Base-by-base conservation (phyloP, 1,139 yeast species). In the Saccharomycopsis phalli region DNA sequence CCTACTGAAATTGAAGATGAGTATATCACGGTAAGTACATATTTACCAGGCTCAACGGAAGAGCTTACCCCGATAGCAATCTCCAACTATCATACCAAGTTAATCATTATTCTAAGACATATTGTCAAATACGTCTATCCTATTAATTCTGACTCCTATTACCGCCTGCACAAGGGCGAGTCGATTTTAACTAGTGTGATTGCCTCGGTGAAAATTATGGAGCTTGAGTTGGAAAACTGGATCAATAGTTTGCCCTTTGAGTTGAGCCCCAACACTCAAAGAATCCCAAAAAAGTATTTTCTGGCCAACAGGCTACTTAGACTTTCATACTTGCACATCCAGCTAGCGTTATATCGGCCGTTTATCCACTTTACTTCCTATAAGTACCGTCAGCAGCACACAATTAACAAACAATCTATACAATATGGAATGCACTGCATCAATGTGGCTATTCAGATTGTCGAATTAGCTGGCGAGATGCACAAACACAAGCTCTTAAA, bases 1-100 rank as follows among this genome's bases (percentile, higher is more conserved):
- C 96, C 96, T 1, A 67, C 73, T 25, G 95, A 86, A 51, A 63
- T 86, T 36, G 94, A 86, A 51, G 96, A 87, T 56, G 95, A 86
- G 53, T 79, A 81, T 56, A 78, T 87, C 42, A 84, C 95, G 1
- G 75, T 80, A 39, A 68, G 66, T 10, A 74, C 69, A 1, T 75
- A 60, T 34, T 51, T 49, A 28, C 58, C 59, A n/a, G 28, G 31
- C 16, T 13, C 16, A 2, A 25, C 25, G 4, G 62, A 61, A 31
- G 61, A 71, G 42, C 58, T 84, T 27, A 77, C 93, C 1, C 79
- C 91, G 11, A 69, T 86, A 1, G 88, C 78, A 1, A 81, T 88
- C 51, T 93, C 95, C 2, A 87, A 86, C 53, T 80, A 82, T 32
- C 95, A 87, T 55, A 86, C 95, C 0, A 74, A 73, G 50, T 62